Base-by-base conservation (phyloP, 352 stramenopile species). In the Paralagenidium karlingii region DNA sequence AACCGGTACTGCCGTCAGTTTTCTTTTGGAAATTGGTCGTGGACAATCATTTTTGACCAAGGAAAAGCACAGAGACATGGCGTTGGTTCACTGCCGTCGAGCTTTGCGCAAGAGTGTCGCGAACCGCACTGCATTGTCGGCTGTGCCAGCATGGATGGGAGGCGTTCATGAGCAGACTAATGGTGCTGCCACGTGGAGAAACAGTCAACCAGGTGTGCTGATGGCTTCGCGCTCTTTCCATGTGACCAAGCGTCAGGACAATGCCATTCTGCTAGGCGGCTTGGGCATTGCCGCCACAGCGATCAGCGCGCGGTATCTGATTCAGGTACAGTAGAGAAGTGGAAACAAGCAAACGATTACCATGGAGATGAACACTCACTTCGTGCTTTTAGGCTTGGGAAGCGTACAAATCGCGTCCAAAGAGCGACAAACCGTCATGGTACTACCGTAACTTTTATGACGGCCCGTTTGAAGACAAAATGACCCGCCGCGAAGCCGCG, bases 401-500 rank as follows among this genome's bases (percentile, higher is more conserved):
- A 20, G 58, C 60, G 33, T 91, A 87, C 67, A 76, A 85, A 52
- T 63, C 63, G 19, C 54, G 55, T 4, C 80, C 67, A 16, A 90
- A 82, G 65, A 68, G 55, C 40, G 70, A 79, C 34, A 67, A 51
- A 42, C 83, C 62, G 47, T 58, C 53, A 38, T 82, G 61, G 70
- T 83, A 68, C 57, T 84, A 81, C 54, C 74, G 74, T 49, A 91
- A 91, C 55, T 94, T 94, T 46, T 97, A 98, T 64, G 83, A 97
- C 55, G 90, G 91, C 0, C 94, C 94, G 21, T 99, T 99, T 59
- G 96, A 99, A 55, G 91, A 98, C 11, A 96, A 96, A 54, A 99
- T 99, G 96, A 98, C 95, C 31, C 73, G 88, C 5, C 78, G 95
- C 24, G 96, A 99, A 63, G 96, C 96, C n/a, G 95, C 96, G 15